Evolutionary conservation across 345 rosid species (phyloP).

Genomic region (Bruguiera parviflora): DNA sequence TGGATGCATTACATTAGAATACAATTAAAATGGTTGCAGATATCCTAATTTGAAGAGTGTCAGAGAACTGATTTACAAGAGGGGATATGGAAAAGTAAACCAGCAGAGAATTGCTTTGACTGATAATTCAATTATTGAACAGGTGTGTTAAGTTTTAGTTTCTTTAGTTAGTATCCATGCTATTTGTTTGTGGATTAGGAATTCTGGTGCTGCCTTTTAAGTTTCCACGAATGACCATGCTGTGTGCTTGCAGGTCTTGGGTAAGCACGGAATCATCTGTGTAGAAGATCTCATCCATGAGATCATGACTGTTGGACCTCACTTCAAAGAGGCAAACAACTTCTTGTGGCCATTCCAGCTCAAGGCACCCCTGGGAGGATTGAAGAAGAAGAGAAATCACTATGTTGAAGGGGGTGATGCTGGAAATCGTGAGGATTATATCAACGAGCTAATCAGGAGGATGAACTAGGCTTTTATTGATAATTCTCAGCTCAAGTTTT

Average conservation of each 20-base stretch:
- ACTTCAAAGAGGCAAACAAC: slow-evolving; percentile 87
- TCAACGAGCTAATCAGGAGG: slow-evolving; percentile 80
- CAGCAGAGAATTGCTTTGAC: slow-evolving; percentile 75
- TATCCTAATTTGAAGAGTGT: slow-evolving; percentile 94
- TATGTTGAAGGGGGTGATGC: slow-evolving; percentile 98
- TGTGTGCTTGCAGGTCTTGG: slow-evolving; percentile 46
- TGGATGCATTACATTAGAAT: neutral
- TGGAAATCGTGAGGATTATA: slow-evolving; percentile 74
- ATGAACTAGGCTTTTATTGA: slow-evolving; percentile 53
- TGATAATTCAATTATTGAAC: slow-evolving; percentile 71
- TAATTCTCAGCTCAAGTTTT: neutral
- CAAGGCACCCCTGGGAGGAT: slow-evolving; percentile 81
- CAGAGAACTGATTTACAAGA: slow-evolving; percentile 76
- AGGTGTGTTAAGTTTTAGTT: slow-evolving; percentile 36
- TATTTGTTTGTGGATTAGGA: neutral
- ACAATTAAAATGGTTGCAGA: slow-evolving; percentile 27
- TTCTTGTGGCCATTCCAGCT: slow-evolving; percentile 95
- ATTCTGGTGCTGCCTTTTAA: no score
- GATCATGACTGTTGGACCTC: slow-evolving; percentile 85
- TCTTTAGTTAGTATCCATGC: neutral
- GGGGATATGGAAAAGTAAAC: slow-evolving; percentile 84
- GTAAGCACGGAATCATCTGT: slow-evolving; percentile 68
- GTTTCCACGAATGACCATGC: neutral
- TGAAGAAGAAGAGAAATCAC: slow-evolving; percentile 91
- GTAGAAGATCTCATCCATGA: slow-evolving; percentile 82